These are phyloP conservation scores for Mycena leptocephala DNA, from an alignment of 768 basidiomycete genomes.

Conservation along the genomic window DNA sequence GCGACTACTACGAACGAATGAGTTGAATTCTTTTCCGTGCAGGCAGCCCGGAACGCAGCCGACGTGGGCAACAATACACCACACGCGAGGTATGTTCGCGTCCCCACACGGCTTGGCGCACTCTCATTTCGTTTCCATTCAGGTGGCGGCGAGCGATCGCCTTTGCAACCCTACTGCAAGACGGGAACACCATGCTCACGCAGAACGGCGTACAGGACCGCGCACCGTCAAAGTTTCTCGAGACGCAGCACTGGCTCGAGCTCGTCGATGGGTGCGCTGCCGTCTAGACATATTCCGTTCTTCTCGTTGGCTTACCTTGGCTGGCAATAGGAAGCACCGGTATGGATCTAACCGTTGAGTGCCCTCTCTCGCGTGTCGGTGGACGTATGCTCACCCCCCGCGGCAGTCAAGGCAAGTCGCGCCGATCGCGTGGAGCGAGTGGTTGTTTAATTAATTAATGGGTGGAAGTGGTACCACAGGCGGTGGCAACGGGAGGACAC, in stretches of 20 bases:
- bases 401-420: constrained; percentile 59
- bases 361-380: neutral
- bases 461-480: constrained; percentile 69
- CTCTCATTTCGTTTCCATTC: neutral
- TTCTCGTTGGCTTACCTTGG: neutral
- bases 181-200: constrained; percentile 58
- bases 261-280: constrained; percentile 67
- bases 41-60: constrained; percentile 62
- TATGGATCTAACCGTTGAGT: constrained; percentile 75
- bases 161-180: constrained; percentile 58
- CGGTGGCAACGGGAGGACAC: constrained; percentile 75
- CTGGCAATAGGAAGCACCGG: constrained; percentile 66
- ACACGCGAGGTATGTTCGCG: constrained; percentile 47
- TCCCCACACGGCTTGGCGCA: too few relatives aligned
- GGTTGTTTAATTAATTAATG: neutral
- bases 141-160: constrained; percentile 64
- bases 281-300: too few relatives aligned
- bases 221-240: constrained; percentile 63
- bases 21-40: neutral
- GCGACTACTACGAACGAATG: neutral
- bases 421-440: neutral
- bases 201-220: constrained; percentile 47
- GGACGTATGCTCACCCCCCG: neutral
- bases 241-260: constrained; percentile 78
- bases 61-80: constrained; percentile 62